Base-by-base conservation (phyloP, 371 early-diverging fungal genomes). In the Saksenaea oblongispora region DNA sequence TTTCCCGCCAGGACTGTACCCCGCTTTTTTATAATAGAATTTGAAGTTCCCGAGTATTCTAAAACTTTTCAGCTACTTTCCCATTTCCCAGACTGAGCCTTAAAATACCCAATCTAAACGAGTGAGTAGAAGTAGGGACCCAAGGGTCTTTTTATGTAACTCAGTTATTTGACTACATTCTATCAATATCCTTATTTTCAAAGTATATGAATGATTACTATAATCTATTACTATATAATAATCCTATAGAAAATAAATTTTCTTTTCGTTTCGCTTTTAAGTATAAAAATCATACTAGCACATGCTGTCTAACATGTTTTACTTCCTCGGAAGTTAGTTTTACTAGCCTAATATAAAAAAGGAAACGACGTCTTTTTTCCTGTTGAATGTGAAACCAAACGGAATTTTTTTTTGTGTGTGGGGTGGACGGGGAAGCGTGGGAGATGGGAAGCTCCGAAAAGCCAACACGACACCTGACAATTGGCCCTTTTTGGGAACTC, bases 361-460 rank as follows among this genome's bases (percentile, higher is more conserved):
- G 51, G 51, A 47, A 47, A 11, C 22, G 4, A 22, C 22, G 4
- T 17, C 10, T 55, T n/a, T 34, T 55, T 28, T 55, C 28, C 18
- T 53, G 55, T 28, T 28, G 17, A 55, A 28, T 31, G 55, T 28
- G 63, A 57, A 57, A 63, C 63, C 51, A 13, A 26, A 56, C 39
- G 63, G 57, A 56, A 42, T 42, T 62, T 41, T 22, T 35, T 55
- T 57, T 56, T 57, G 57, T 63, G 63, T 63, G 51, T 47, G 51
- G 51, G 51, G 51, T 47, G 22, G 51, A 47, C 51, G 51, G 51
- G 51, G 51, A 47, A 47, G 51, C 51, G 51, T 47, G 51, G 51
- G 51, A 47, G n/a, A 47, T 47, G n/a, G 51, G 51, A 22, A 47
- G 24, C 11, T 10, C 22, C 18, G 22, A 47, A 47, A 47, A 47